These are phyloP conservation scores for Suillus fuscotomentosus DNA, from an alignment of 768 basidiomycete genomes.

Conservation along the genomic window DNA sequence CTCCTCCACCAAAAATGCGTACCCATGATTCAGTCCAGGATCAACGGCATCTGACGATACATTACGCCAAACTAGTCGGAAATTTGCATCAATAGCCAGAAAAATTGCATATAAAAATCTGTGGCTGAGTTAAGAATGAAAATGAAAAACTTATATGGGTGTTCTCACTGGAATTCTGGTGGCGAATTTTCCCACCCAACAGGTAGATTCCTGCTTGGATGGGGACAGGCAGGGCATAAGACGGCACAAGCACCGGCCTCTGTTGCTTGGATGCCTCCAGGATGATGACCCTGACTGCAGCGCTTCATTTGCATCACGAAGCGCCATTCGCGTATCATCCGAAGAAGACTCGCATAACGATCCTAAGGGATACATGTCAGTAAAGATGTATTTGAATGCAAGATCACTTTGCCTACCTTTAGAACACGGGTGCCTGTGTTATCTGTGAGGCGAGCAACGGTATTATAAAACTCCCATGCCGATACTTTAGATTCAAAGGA, in stretches of 20 bases:
- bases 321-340: neutral
- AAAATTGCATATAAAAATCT: slow-evolving; percentile 28
- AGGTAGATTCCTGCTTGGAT: slow-evolving; percentile 8
- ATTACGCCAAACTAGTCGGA: slow-evolving; percentile 25
- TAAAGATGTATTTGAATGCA: no score
- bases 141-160: neutral
- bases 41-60: slow-evolving; percentile 24
- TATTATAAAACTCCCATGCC: slow-evolving; percentile 24
- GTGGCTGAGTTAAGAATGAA: neutral
- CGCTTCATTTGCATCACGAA: neutral
- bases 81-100: slow-evolving; percentile 32
- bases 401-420: slow-evolving; percentile 1
- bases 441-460: slow-evolving; percentile 7
- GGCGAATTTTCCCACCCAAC: slow-evolving; percentile 2
- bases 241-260: neutral
- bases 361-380: neutral
- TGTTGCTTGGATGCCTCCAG: neutral
- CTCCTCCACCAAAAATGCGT: slow-evolving; percentile 26
- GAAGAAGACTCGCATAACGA: neutral
- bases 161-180: neutral
- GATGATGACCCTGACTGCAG: neutral
- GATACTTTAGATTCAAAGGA: slow-evolving; percentile 28
- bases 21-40: slow-evolving; percentile 26
- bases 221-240: slow-evolving; percentile 8
- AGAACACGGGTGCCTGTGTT: slow-evolving; percentile 13